Evolutionary conservation across 179 eudicot species (phyloP).

Genomic region (Silene noctiflora): DNA sequence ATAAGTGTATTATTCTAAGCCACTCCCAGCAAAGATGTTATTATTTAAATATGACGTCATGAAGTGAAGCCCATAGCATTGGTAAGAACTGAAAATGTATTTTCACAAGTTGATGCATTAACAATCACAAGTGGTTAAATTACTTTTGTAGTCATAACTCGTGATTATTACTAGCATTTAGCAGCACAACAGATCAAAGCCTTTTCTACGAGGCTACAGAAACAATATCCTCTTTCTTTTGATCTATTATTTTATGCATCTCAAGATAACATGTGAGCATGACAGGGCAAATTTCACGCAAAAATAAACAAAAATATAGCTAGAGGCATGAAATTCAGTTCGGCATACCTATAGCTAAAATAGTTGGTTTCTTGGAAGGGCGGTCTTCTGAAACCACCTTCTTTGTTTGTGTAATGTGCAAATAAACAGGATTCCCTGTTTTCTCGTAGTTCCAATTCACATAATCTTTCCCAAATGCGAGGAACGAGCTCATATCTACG

Average conservation of each 20-base stretch:
- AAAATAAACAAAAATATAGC: background rate
- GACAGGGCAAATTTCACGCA: background rate
- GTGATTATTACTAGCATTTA: background rate
- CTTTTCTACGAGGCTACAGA: background rate
- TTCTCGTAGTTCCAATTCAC: slow-evolving; percentile 89
- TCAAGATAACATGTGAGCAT: background rate
- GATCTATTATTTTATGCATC: background rate
- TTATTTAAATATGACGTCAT: background rate
- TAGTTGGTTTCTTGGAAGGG: slow-evolving; percentile 92
- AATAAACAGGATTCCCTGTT: slow-evolving; percentile 79
- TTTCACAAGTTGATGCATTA: background rate
- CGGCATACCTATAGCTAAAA: slow-evolving; percentile 78
- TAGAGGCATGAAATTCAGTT: background rate
- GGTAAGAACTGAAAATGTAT: background rate
- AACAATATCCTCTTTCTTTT: background rate
- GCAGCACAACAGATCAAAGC: background rate
- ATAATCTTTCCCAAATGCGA: slow-evolving; percentile 84
- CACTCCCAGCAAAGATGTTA: background rate
- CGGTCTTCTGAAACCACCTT: slow-evolving; percentile 87
- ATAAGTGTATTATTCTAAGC: background rate
- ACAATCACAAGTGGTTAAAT: background rate
- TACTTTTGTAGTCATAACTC: background rate
- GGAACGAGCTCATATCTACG: slow-evolving; percentile 84
- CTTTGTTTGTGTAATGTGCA: slow-evolving; percentile 77
- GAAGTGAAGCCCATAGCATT: background rate